Conservation (phyloP, 2,329 filamentous ascomycete genomes). For the Simplicillium aogashimaense region DNA sequence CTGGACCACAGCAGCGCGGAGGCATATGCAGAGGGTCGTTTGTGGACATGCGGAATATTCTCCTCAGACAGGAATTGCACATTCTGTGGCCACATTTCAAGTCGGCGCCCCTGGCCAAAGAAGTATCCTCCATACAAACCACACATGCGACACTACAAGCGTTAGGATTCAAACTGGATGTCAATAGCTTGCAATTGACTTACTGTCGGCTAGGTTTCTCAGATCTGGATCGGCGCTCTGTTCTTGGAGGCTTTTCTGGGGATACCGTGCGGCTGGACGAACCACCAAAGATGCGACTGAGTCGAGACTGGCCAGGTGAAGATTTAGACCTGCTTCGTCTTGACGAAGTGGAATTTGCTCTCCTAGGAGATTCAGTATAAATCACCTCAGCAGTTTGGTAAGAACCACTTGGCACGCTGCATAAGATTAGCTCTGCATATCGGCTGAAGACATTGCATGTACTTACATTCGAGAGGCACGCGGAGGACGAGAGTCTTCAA, state of each 20-base stretch:
- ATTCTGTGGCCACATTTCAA: constrained; percentile 73
- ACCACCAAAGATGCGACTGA: constrained; percentile 16
- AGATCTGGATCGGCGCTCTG: constrained; percentile 4
- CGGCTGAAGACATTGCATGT: too few relatives aligned
- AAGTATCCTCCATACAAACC: constrained; percentile 61
- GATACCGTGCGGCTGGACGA: constrained; percentile 15
- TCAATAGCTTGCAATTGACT: background rate
- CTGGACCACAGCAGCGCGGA: constrained; percentile 65
- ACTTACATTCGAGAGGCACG: constrained; percentile 21
- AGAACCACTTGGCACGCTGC: background rate
- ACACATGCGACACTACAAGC: constrained; percentile 57
- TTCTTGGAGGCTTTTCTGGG: constrained; percentile 11
- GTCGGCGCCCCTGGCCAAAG: constrained; percentile 53
- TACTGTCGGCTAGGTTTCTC: constrained; percentile 3
- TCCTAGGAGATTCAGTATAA: constrained; percentile 1
- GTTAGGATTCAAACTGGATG: background rate
- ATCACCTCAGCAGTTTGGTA: constrained; percentile 1
- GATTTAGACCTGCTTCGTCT: constrained; percentile 12
- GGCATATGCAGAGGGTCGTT: constrained; percentile 76
- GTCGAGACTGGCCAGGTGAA: constrained; percentile 15
- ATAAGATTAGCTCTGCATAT: constrained; percentile 1
- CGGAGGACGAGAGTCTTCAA: constrained; percentile 23
- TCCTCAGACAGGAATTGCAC: constrained; percentile 68
- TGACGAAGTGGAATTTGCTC: constrained; percentile 5
- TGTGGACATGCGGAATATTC: constrained; percentile 65